These are phyloP conservation scores for Termitomyces sp. DNA, from an alignment of 768 basidiomycete genomes.

Conservation along the genomic window DNA sequence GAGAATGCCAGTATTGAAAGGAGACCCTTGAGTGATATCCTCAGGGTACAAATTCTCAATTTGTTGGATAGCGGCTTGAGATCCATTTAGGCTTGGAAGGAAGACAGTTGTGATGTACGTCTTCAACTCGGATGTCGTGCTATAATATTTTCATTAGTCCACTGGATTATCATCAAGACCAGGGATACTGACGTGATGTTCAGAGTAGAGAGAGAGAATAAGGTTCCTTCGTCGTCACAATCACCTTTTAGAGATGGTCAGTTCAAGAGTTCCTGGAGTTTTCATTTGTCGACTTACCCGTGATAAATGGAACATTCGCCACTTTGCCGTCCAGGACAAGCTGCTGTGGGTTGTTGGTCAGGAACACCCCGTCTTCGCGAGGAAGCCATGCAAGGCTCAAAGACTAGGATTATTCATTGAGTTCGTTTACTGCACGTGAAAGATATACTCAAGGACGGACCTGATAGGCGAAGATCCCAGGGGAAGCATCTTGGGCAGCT, in stretches of 20 bases:
- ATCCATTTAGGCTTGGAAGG: conserved; percentile 16
- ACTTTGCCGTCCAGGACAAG: conserved; percentile 41
- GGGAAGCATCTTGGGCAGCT: conserved; percentile 39
- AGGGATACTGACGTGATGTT: conserved; percentile 43
- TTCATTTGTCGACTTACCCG: conserved; percentile 23
- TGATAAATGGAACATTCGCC: conserved; percentile 47
- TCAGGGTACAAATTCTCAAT: conserved; percentile 31
- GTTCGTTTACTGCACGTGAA: not conserved
- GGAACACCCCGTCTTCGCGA: conserved; percentile 47
- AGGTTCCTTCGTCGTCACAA: conserved; percentile 59
- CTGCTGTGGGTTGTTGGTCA: conserved; percentile 38
- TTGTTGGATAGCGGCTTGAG: conserved; percentile 13
- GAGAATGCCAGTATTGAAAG: conserved; percentile 39
- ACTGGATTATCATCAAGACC: not conserved
- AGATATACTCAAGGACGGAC: conserved; percentile 17
- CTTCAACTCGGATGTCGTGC: conserved; percentile 22
- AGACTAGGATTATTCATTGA: conserved; percentile 24
- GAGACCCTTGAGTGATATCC: conserved; percentile 41
- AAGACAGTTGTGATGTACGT: conserved; percentile 24
- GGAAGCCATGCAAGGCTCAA: conserved; percentile 43
- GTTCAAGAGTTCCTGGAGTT: not conserved
- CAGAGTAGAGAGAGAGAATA: conserved; percentile 42
- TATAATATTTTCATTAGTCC: not conserved
- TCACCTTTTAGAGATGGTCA: conserved; percentile 29
- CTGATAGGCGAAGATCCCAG: conserved; percentile 41